Percentiles rank a stretch among this genome's conserved stretches.
These are phyloP conservation scores for Dioszegia crocea DNA, from an alignment of 768 basidiomycete genomes.

Conservation along the genomic window DNA sequence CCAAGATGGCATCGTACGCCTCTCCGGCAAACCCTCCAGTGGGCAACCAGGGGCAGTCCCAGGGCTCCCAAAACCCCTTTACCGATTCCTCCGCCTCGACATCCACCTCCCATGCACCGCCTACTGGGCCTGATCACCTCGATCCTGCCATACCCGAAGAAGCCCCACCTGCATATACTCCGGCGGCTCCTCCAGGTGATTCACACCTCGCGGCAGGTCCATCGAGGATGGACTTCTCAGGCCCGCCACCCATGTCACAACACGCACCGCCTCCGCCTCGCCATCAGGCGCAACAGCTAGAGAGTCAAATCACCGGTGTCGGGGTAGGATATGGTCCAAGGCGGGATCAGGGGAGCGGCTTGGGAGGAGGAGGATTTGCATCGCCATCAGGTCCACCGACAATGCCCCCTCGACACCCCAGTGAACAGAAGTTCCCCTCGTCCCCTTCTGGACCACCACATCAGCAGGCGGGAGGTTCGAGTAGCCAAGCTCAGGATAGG, in stretches of 20 bases:
- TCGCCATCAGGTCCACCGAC: neutral
- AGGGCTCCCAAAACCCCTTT: neutral
- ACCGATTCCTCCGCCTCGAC: neutral
- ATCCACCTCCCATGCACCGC: neutral
- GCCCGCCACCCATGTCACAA: constrained; percentile 39
- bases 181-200: constrained; percentile 17
- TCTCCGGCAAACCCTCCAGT: neutral
- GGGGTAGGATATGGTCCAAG: constrained; percentile 32
- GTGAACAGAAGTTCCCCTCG: neutral
- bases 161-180: constrained; percentile 38
- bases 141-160: constrained; percentile 24
- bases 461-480: neutral
- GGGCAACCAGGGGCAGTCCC: no score
- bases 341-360: constrained; percentile 5
- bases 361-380: neutral
- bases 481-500: constrained; percentile 7
- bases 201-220: constrained; percentile 28
- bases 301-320: constrained; percentile 35
- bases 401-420: neutral
- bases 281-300: neutral
- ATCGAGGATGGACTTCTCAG: constrained; percentile 36
- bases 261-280: neutral
- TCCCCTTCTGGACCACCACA: neutral
- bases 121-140: constrained; percentile 1
- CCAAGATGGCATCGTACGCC: neutral